These are phyloP conservation scores for Gentiana straminea DNA, from an alignment of 257 asterid genomes.

Conservation along the genomic window DNA sequence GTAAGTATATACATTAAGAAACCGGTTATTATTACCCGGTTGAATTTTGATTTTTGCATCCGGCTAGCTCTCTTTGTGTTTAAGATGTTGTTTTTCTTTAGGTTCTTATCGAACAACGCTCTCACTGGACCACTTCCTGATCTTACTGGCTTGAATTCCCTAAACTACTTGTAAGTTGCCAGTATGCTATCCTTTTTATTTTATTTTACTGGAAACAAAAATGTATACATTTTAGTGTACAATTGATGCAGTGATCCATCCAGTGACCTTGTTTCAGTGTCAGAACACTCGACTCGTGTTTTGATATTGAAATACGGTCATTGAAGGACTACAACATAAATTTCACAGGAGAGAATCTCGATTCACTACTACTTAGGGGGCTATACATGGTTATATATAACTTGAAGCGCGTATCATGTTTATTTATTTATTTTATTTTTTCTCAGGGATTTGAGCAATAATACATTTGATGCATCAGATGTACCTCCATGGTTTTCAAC, in stretches of 20 bases:
- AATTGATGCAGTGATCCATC: no score
- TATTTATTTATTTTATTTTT: neutral
- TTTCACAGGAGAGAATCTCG: no score
- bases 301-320: no score
- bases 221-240: no score
- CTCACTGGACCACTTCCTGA: slow-evolving; percentile 70
- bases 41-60: neutral
- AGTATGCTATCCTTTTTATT: neutral
- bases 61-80: neutral
- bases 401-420: neutral
- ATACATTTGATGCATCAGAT: slow-evolving; percentile 17
- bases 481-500: slow-evolving; percentile 17
- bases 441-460: slow-evolving; percentile 15
- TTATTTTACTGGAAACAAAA: no score
- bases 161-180: slow-evolving; percentile 57
- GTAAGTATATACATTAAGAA: slow-evolving; percentile 34
- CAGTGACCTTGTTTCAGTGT: no score
- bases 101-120: slow-evolving; percentile 60
- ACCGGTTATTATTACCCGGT: neutral
- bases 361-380: no score
- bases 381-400: no score
- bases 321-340: no score
- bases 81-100: slow-evolving; percentile 12
- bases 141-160: slow-evolving; percentile 47
- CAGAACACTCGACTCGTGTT: no score